Evolutionary conservation across 2,329 filamentous ascomycete genomes (phyloP).

Genomic region (Trichoderma lentiforme): DNA sequence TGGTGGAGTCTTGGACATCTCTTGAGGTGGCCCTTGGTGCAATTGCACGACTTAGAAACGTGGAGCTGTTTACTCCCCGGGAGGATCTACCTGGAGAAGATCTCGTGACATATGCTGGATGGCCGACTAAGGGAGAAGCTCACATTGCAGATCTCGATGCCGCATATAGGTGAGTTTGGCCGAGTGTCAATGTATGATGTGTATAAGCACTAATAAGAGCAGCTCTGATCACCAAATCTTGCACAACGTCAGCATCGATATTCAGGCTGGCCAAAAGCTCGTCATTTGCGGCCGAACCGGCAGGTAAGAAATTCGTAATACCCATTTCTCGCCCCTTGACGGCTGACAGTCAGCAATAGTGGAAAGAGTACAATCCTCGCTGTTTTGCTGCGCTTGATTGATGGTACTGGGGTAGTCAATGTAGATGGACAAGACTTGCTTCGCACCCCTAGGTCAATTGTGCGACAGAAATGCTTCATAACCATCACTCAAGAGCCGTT

Average conservation of each 20-base stretch:
- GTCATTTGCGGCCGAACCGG: slow-evolving; percentile 28
- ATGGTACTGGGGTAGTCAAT: slow-evolving; percentile 26
- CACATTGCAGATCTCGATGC: slow-evolving; percentile 20
- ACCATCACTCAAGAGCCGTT: slow-evolving; percentile 32
- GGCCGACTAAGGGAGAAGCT: slow-evolving; percentile 23
- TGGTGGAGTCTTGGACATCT: slow-evolving; percentile 24
- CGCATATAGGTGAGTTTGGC: slow-evolving; percentile 20
- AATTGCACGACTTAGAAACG: slow-evolving; percentile 22
- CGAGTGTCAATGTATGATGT: neutral
- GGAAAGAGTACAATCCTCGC: slow-evolving; percentile 28
- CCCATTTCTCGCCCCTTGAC: neutral
- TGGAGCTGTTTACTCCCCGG: slow-evolving; percentile 20
- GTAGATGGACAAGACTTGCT: slow-evolving; percentile 31
- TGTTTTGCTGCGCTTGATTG: slow-evolving; percentile 21
- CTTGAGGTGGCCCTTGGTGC: slow-evolving; percentile 27
- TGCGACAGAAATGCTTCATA: slow-evolving; percentile 31
- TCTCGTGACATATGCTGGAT: slow-evolving; percentile 13
- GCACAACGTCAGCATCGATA: slow-evolving; percentile 19
- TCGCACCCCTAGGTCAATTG: slow-evolving; percentile 21
- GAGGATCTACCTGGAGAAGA: slow-evolving; percentile 19
- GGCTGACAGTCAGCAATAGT: slow-evolving; percentile 17
- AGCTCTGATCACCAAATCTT: slow-evolving; percentile 20
- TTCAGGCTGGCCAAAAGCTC: slow-evolving; percentile 23
- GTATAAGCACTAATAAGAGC: neutral
- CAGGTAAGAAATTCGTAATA: slow-evolving; percentile 20